Conservation (phyloP, 2,329 filamentous ascomycete genomes). For the Talaromyces sp. region DNA sequence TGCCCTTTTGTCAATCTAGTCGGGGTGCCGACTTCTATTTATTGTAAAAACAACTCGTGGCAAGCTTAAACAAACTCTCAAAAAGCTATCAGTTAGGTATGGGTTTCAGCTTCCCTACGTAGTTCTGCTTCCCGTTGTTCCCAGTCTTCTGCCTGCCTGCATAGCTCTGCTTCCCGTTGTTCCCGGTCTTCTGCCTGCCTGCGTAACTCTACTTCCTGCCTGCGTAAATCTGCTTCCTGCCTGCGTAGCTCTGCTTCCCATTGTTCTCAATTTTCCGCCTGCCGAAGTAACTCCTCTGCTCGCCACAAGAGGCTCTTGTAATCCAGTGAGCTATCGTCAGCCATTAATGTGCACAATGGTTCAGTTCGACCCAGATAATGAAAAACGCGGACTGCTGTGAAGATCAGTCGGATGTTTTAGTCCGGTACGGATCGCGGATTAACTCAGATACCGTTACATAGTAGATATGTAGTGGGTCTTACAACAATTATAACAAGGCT, state of each 20-base stretch:
- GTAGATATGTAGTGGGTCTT: not conserved
- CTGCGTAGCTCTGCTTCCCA: not conserved
- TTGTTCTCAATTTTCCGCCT: not conserved
- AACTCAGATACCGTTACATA: not conserved
- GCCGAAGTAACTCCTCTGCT: not conserved
- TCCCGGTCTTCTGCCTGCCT: not conserved
- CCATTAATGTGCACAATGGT: not conserved
- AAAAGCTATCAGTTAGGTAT: constrained; percentile 20
- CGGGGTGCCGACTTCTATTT: constrained; percentile 18
- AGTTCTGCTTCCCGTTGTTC: not conserved
- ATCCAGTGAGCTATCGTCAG: not conserved
- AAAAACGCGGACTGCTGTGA: not conserved
- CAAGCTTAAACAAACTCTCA: constrained; percentile 19
- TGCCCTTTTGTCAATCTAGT: constrained; percentile 22
- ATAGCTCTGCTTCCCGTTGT: not conserved
- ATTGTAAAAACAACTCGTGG: constrained; percentile 20
- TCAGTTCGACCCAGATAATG: not conserved
- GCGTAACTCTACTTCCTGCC: not conserved
- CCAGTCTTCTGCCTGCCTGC: not conserved
- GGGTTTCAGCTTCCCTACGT: constrained; percentile 8
- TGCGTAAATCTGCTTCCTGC: not conserved
- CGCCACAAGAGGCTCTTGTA: not conserved
- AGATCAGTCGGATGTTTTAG: not conserved
- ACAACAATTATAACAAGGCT: too few relatives aligned
- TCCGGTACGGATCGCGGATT: not conserved